Percentiles rank a stretch among this genome's conserved stretches.
These are phyloP conservation scores for Prunella vulgaris DNA, from an alignment of 257 asterid genomes.

Conservation along the genomic window DNA sequence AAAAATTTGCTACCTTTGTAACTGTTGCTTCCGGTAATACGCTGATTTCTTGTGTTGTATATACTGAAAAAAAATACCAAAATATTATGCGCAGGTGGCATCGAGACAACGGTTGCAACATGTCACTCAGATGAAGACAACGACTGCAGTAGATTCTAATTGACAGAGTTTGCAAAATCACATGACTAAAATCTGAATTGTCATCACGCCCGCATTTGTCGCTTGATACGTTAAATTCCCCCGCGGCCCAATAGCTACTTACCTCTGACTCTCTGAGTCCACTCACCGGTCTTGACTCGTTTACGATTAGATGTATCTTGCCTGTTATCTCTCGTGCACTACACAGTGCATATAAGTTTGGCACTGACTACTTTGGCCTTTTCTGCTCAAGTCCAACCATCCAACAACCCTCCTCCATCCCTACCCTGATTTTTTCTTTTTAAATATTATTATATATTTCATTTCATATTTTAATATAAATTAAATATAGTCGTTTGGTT, in stretches of 20 bases:
- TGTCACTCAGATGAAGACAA: background rate
- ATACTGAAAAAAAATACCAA: no score
- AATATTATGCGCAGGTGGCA: background rate
- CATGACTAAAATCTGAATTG: conserved; percentile 24
- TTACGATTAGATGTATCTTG: conserved; percentile 1
- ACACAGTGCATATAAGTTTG: background rate
- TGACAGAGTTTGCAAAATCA: background rate
- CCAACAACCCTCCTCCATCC: conserved; percentile 19
- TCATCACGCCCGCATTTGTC: conserved; percentile 55
- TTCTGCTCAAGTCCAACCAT: conserved; percentile 38
- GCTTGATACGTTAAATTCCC: conserved; percentile 35
- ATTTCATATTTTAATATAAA: background rate
- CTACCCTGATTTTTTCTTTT: background rate
- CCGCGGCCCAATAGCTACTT: background rate
- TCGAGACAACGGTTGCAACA: background rate
- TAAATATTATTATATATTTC: background rate
- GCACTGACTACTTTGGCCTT: conserved; percentile 35
- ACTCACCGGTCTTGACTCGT: background rate
- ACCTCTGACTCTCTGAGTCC: background rate
- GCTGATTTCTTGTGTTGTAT: no score
- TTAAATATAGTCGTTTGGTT: background rate
- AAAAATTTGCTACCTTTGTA: no score
- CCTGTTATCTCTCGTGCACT: background rate
- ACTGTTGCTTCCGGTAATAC: no score
- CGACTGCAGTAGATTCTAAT: background rate